Base-by-base conservation (phyloP, 2,329 filamentous ascomycete genomes). In the Xylariomycetidae sp. region DNA sequence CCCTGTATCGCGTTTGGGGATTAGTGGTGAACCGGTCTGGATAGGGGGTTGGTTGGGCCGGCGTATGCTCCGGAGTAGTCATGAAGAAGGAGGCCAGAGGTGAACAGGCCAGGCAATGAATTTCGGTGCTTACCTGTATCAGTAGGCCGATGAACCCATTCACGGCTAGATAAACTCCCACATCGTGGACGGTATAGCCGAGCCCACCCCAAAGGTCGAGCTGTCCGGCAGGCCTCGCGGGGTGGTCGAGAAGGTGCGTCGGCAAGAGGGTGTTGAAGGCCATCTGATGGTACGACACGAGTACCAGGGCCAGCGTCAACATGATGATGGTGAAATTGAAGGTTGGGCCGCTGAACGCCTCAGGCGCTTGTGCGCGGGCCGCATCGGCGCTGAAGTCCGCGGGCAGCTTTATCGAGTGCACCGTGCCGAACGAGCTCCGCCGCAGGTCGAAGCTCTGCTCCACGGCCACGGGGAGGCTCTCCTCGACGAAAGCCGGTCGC, bases 101-200 rank as follows among this genome's bases (percentile, higher is more conserved):
- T n/a, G n/a, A n/a, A n/a, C n/a, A n/a, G n/a, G n/a, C n/a, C n/a
- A n/a, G n/a, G n/a, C n/a, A n/a, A n/a, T n/a, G n/a, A n/a, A n/a
- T n/a, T n/a, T n/a, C n/a, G n/a, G n/a, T n/a, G n/a, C n/a, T n/a
- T n/a, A n/a, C n/a, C n/a, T n/a, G n/a, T 27, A 88, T 80, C 46
- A 83, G 67, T 1, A 89, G 70, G 0, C 83, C 83, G 36, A 88
- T 78, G 41, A 83, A 59, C 3, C 82, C 85, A 45, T 87, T 84
- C 32, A 83, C 61, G 3, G 78, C 74, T 59, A 87, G 71, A 46
- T 85, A 83, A 15, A 81, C 54, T 11, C 82, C 82, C 11, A 85
- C 81, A 23, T 80, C 70, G 48, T 80, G 75, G 2, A 79, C 77
- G 2, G 72, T 74, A 30, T 83, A 67, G 2, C 81, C 82, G 3